A percentile compares a stretch with the other conserved stretches of the same genome.
These are phyloP conservation scores for Amauroascus niger DNA, from an alignment of 2,329 filamentous ascomycete species.

Conservation along the genomic window DNA sequence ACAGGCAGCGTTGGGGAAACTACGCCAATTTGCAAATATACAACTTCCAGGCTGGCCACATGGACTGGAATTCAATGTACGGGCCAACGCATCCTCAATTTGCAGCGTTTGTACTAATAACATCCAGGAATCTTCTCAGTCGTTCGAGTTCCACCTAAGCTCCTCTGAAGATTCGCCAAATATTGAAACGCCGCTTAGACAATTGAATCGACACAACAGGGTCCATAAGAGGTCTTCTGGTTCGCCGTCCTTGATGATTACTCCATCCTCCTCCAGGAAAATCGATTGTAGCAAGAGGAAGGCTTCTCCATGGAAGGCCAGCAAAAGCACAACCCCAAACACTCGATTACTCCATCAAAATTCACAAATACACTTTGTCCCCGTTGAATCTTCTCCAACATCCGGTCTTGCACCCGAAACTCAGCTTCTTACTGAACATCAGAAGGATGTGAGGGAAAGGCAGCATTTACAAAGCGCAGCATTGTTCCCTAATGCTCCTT, in stretches of 20 bases:
- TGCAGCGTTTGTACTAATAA: constrained; percentile 7
- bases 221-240: constrained; percentile 1
- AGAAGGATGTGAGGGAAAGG: constrained; percentile 65
- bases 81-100: background rate
- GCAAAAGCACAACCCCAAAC: constrained; percentile 34
- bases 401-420: constrained; percentile 47
- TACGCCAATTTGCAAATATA: constrained; percentile 48
- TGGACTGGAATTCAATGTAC: constrained; percentile 27
- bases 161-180: constrained; percentile 40
- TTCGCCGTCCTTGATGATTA: background rate
- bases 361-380: constrained; percentile 69
- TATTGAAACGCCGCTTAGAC: background rate
- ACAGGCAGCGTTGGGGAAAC: constrained; percentile 50
- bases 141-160: constrained; percentile 37
- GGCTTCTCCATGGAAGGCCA: background rate
- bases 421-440: constrained; percentile 66
- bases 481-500: constrained; percentile 56
- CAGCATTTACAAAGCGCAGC: constrained; percentile 55
- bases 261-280: background rate
- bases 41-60: constrained; percentile 42
- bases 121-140: constrained; percentile 14
- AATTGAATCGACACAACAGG: background rate
- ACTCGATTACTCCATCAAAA: constrained; percentile 63
- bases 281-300: constrained; percentile 2
- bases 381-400: constrained; percentile 53